Evolutionary conservation across 306 rosid genomes (phyloP).

Genomic region (Begonia fuchsioides): DNA sequence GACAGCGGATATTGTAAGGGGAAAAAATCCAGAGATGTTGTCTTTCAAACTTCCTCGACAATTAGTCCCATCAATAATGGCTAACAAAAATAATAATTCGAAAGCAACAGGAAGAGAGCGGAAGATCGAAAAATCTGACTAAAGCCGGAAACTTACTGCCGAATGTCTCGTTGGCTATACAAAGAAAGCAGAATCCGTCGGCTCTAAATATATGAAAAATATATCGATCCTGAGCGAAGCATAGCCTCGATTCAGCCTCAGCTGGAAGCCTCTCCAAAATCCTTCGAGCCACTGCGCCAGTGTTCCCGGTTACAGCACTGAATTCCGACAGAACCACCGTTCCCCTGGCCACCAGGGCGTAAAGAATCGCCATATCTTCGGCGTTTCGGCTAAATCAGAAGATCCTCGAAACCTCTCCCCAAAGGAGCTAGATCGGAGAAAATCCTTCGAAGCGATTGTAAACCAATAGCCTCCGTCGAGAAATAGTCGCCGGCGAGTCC

Average conservation of each 20-base stretch:
- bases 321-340: slow-evolving; percentile 87
- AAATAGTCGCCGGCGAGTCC: slow-evolving; percentile 23
- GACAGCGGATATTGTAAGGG: too few relatives aligned
- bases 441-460: not conserved
- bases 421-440: not conserved
- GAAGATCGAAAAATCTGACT: not conserved
- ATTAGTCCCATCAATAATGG: too few relatives aligned
- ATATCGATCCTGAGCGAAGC: slow-evolving; percentile 92
- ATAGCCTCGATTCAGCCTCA: slow-evolving; percentile 73
- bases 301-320: slow-evolving; percentile 87
- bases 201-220: slow-evolving; percentile 85
- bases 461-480: too few relatives aligned
- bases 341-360: slow-evolving; percentile 87
- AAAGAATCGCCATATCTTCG: slow-evolving; percentile 68
- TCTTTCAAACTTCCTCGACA: too few relatives aligned
- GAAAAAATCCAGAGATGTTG: too few relatives aligned
- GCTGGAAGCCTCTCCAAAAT: slow-evolving; percentile 84
- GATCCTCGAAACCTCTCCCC: not conserved
- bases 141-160: slow-evolving; percentile 52
- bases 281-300: slow-evolving; percentile 91
- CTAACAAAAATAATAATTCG: too few relatives aligned
- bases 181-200: slow-evolving; percentile 66
- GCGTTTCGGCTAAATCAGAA: not conserved
- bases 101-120: not conserved
- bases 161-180: slow-evolving; percentile 91